Base-by-base conservation (phyloP, 345 rosid genomes). In the Acer negundo region DNA sequence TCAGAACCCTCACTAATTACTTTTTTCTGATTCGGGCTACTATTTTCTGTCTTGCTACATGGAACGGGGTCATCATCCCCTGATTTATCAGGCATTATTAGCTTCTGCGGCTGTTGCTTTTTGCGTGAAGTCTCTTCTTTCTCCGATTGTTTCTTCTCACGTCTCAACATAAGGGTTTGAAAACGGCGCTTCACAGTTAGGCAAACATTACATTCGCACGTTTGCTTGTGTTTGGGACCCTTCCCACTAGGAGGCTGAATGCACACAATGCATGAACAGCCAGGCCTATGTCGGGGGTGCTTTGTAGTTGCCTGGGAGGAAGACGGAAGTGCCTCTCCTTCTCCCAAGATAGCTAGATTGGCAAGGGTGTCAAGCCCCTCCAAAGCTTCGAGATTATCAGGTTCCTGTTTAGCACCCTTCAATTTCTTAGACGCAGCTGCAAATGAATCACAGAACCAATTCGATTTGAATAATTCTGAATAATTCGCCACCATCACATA, bases 251-350 rank as follows among this genome's bases (percentile, higher is more conserved):
- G 98, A 17, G 97, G 95, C 77, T 93, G 99, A 77, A 93, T 87
- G 85, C 98, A 96, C 58, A 96, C 93, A 64, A 94, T 96, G 85
- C 99, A 96, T 10, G 92, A 79, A 88, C 99, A 96, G 77, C 94
- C 99, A 62, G 81, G 91, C 86, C 90, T 91, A 80, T 94, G 99
- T 26, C 98, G 89, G 13, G 98, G 98, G 71, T 96, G 99, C 86
- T 89, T 96, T 31, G 97, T 90, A 66, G 97, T 91, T 77, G 89
- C 85, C 75, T 87, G 91, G 46, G 92, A 82, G 75, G 92, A 85
- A 75, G 88, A 61, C 51, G 87, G 84, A 24, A 77, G 75, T 5
- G 78, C 80, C 76, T 86, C 94, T 1, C 86, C 88, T 76, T 88
- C 96, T 67, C 86, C 96, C 73, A 86, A 76, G 76, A 90, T 87